phyloP scores from a whole-genome alignment of 2,329 filamentous ascomycete genomes.

The Fulvia fulva region DNA sequence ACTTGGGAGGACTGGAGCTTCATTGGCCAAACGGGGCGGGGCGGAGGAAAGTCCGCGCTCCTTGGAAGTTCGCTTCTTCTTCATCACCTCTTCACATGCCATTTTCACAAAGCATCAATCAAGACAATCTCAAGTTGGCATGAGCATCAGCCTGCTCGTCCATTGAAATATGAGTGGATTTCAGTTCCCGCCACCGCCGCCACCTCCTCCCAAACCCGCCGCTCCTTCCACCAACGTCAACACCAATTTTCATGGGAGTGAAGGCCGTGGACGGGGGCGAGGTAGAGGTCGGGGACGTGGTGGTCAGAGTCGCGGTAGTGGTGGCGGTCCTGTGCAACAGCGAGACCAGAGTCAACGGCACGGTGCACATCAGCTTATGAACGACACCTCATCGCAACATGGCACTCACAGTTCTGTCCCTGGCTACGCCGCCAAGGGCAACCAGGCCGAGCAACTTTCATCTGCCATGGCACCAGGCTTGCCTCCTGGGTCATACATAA shows the following conservation, averaged over 20 bases:
- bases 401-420: not conserved
- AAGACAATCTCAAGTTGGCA: no score
- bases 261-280: conserved; percentile 19
- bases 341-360: not conserved
- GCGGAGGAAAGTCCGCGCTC: not conserved
- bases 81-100: not conserved
- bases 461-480: conserved; percentile 3
- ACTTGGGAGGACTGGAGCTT: no score
- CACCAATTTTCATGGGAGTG: not conserved
- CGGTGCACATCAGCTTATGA: not conserved
- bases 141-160: not conserved
- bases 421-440: not conserved
- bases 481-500: conserved; percentile 31
- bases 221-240: conserved; percentile 7
- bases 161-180: conserved; percentile 28
- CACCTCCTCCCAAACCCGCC: conserved; percentile 34
- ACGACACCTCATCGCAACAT: not conserved
- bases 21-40: not conserved
- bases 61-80: no score
- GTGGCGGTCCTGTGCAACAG: not conserved
- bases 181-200: conserved; percentile 49
- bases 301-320: conserved; percentile 7
- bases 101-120: not conserved
- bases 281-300: conserved; percentile 31
- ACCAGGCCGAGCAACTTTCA: not conserved